Evolutionary conservation across 2,329 filamentous ascomycete species (phyloP).

Genomic region (Xylaria polymorpha): DNA sequence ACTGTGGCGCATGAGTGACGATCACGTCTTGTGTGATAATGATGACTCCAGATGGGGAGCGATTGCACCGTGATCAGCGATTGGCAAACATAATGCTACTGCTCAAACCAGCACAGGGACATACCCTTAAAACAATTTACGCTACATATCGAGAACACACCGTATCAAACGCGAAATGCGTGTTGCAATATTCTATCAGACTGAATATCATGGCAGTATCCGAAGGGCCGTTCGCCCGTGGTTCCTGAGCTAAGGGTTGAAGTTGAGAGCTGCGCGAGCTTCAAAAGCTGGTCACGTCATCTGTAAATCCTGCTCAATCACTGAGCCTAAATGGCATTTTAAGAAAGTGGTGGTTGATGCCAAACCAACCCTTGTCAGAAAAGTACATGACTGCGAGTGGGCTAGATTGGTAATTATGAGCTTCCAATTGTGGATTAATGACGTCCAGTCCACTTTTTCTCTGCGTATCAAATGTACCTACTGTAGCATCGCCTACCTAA

Average conservation of each 20-base stretch:
- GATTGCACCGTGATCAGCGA: slow-evolving; percentile 27
- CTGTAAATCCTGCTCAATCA: background rate
- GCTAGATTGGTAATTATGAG: background rate
- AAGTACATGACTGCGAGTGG: background rate
- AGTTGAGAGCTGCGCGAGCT: background rate
- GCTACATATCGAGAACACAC: slow-evolving; percentile 11
- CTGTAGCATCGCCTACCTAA: slow-evolving; percentile 25
- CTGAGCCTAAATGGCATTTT: background rate
- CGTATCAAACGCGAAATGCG: slow-evolving; percentile 6
- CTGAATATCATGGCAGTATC: background rate
- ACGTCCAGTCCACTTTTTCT: slow-evolving; percentile 44
- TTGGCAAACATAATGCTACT: slow-evolving; percentile 16
- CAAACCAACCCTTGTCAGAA: background rate
- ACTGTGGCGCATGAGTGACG: slow-evolving; percentile 30
- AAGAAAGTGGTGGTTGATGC: background rate
- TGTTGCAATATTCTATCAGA: background rate
- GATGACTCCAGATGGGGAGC: slow-evolving; percentile 16
- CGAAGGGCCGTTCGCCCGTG: background rate
- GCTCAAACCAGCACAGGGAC: slow-evolving; percentile 12
- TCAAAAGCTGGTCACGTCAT: background rate
- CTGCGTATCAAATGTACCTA: slow-evolving; percentile 20
- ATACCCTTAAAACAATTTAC: background rate
- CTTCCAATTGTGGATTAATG: slow-evolving; percentile 37
- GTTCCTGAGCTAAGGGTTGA: background rate
- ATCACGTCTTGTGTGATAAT: slow-evolving; percentile 20